Evolutionary conservation across 1,139 yeast genomes (phyloP), one percentile per base, ranked within the genome.

Genomic region (Suhomyces terraborum): DNA sequence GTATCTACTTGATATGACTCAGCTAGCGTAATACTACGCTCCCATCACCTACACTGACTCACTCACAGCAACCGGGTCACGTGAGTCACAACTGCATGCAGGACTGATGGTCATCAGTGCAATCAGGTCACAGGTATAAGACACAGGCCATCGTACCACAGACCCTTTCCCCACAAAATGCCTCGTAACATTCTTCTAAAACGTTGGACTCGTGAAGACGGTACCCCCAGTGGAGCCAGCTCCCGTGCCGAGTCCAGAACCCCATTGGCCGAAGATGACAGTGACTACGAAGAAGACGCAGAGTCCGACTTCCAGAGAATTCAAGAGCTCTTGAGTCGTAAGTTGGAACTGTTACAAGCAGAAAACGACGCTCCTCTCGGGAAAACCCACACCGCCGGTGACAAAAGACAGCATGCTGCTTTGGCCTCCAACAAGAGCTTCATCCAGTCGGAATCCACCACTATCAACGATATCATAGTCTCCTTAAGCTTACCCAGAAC

Each of bases 191-290:
- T 21, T 19, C 35, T 41, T 12, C 32, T 41, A 7, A 50, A 49
- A 32, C 48, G 47, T 29, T 42, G 46, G 36, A 28, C 50, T 20
- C 48, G 52, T 6, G 49, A 46, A 23, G 55, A 49, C 23, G 44
- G 43, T 12, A 42, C 52, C 6, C 47, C 48, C 4, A 50, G 54
- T 26, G 48, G 47, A 14, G 39, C 54, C 21, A 48, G 50, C 32
- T 68, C 75, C 1, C 50, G 76, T 18, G 66, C 72, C 0, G 65
- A 51, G 2, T 64, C 69, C n/a, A 55, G 75, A 40, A 71, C 78
- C 8, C 79, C 79, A 1, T 48, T 62, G 41, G 65, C 55, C 1
- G 77, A 72, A 47, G 71, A 69, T 37, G 56, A 52, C 40, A 51
- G 54, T 21, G 56, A 52, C 36, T 52, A 44, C 32, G 77, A 71